Conservation (phyloP, 805 yeast species). For the Lipomyces yamanashiensis region DNA sequence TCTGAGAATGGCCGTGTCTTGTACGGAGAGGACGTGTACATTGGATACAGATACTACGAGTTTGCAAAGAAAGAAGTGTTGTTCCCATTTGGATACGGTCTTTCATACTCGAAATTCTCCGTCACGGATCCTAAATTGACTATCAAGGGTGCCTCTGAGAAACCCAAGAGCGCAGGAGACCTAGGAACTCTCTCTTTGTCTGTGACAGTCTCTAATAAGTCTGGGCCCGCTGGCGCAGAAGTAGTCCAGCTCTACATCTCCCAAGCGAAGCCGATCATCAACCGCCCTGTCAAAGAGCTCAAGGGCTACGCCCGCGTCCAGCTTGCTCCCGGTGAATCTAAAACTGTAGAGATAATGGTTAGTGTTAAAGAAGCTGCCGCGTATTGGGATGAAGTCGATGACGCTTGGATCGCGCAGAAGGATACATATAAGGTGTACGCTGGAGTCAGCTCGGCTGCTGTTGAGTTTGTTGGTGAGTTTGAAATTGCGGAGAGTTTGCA, state of each 20-base stretch:
- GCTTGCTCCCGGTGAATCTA: slow-evolving; percentile 49
- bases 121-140: slow-evolving; percentile 56
- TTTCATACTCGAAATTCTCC: slow-evolving; percentile 67
- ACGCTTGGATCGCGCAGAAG: slow-evolving; percentile 57
- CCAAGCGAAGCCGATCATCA: slow-evolving; percentile 46
- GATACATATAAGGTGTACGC: slow-evolving; percentile 54
- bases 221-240: slow-evolving; percentile 56
- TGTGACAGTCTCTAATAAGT: slow-evolving; percentile 12
- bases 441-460: slow-evolving; percentile 28
- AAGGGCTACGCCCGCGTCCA: slow-evolving; percentile 59
- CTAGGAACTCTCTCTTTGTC: slow-evolving; percentile 3
- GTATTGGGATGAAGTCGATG: slow-evolving; percentile 55
- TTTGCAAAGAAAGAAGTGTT: slow-evolving; percentile 53
- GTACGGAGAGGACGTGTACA: slow-evolving; percentile 69
- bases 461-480: slow-evolving; percentile 32
- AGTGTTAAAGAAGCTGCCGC: slow-evolving; percentile 58
- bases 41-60: slow-evolving; percentile 68
- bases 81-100: slow-evolving; percentile 67
- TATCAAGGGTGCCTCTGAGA: neutral
- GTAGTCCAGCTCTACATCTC: slow-evolving; percentile 59
- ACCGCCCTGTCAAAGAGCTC: slow-evolving; percentile 63
- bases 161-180: neutral
- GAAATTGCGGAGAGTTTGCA: slow-evolving; percentile 33
- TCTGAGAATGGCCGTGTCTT: slow-evolving; percentile 58
- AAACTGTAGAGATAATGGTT: slow-evolving; percentile 48